Conservation (phyloP, 2,329 filamentous ascomycete genomes). For the Niveomyces coronatus region DNA sequence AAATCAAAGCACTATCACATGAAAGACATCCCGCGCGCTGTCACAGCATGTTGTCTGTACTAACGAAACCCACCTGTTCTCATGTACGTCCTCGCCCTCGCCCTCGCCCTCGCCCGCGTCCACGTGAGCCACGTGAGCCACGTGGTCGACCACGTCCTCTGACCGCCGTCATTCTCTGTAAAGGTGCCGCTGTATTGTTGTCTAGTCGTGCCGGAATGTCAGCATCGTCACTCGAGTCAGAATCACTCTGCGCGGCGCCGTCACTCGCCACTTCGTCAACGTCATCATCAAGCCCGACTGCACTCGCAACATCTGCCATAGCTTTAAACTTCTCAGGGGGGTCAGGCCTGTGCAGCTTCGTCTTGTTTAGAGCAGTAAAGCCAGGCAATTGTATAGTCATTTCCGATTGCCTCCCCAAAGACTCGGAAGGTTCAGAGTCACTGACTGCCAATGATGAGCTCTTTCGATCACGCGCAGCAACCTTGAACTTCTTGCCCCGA, state of each 20-base stretch:
- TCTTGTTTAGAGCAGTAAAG: constrained; percentile 4
- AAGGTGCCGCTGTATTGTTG: neutral
- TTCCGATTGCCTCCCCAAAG: too few species aligned
- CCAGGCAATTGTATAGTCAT: constrained; percentile 4
- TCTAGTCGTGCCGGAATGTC: constrained; percentile 11
- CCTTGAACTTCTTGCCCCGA: constrained; percentile 43
- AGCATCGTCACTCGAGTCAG: constrained; percentile 12
- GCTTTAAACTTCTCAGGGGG: neutral
- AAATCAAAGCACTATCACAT: too few species aligned
- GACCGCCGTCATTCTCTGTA: neutral
- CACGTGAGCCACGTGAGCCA: constrained; percentile 10
- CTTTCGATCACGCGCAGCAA: constrained; percentile 26
- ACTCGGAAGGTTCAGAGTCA: too few species aligned
- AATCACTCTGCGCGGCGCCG: neutral
- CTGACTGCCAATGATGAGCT: neutral
- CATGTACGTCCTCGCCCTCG: neutral
- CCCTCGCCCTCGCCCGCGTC: constrained; percentile 2
- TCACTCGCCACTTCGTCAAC: neutral
- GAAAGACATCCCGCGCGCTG: too few species aligned
- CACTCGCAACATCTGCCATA: neutral
- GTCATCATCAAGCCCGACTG: neutral
- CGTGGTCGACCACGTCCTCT: constrained; percentile 17
- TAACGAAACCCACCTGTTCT: too few species aligned
- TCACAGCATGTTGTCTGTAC: too few species aligned
- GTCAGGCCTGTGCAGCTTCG: neutral